A percentile compares a stretch with the other conserved stretches of the same genome.
Conservation (phyloP, 257 asterid species). For the Fraxinus cuspidata region DNA sequence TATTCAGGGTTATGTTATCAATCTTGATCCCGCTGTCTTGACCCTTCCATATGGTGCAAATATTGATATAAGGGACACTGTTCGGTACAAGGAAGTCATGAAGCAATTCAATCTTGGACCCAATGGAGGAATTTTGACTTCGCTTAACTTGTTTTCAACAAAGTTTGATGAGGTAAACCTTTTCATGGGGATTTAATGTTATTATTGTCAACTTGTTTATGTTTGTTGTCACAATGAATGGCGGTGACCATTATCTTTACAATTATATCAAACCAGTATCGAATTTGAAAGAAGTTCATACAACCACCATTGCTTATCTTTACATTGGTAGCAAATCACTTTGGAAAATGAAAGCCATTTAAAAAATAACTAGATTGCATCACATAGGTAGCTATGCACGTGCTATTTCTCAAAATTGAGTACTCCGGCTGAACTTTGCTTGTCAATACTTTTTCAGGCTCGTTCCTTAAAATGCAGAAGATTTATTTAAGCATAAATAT, state of each 20-base stretch:
- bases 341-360: background rate
- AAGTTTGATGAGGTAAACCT: conserved; percentile 86
- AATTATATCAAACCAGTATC: background rate
- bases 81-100: conserved; percentile 96
- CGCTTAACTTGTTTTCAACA: conserved; percentile 82
- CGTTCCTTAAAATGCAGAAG: background rate
- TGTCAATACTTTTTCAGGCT: background rate
- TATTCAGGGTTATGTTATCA: conserved; percentile 79
- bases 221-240: background rate
- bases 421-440: background rate
- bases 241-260: background rate
- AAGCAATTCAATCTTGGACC: conserved; percentile 96
- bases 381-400: background rate
- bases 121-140: conserved; percentile 95
- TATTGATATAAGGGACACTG: conserved; percentile 93
- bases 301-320: background rate
- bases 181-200: background rate
- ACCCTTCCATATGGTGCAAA: conserved; percentile 91
- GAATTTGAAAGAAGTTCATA: background rate
- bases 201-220: background rate
- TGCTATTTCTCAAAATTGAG: background rate
- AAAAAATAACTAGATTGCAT: background rate
- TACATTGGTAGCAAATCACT: background rate
- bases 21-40: conserved; percentile 95
- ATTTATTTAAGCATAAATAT: background rate